Percentiles rank a stretch among this genome's conserved stretches.
Evolutionary conservation across 78 protist species (phyloP).

Genomic region (Dictyostelium firmibasis): DNA sequence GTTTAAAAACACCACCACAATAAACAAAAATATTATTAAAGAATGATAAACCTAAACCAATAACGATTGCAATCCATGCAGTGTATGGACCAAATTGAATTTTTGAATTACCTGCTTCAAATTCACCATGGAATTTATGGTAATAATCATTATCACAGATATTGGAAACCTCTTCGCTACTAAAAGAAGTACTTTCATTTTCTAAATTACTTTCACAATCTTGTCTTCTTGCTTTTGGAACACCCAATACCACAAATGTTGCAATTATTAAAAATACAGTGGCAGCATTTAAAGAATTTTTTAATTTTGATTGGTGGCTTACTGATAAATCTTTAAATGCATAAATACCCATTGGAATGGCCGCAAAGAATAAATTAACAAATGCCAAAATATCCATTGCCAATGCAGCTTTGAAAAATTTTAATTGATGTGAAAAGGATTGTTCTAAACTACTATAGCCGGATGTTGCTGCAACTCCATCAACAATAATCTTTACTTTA

Average conservation of each 20-base stretch:
- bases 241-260: background rate
- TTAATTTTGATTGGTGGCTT: background rate
- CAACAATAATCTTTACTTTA: background rate
- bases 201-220: background rate
- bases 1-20: background rate
- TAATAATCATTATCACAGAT: no score
- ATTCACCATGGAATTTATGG: background rate
- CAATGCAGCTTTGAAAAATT: background rate
- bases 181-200: background rate
- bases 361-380: background rate
- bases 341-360: background rate
- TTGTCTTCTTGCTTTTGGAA: background rate
- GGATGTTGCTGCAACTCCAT: background rate
- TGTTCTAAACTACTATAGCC: background rate
- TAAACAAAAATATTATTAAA: background rate
- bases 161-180: background rate
- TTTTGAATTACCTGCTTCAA: background rate
- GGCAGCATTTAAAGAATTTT: background rate
- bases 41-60: background rate
- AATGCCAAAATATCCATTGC: background rate
- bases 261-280: background rate
- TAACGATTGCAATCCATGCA: background rate
- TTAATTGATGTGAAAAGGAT: background rate
- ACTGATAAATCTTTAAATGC: background rate
- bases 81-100: background rate